Evolutionary conservation across 768 basidiomycete genomes (phyloP), one percentile per base, ranked within the genome.

Genomic region (Calocybe gangraenosa): DNA sequence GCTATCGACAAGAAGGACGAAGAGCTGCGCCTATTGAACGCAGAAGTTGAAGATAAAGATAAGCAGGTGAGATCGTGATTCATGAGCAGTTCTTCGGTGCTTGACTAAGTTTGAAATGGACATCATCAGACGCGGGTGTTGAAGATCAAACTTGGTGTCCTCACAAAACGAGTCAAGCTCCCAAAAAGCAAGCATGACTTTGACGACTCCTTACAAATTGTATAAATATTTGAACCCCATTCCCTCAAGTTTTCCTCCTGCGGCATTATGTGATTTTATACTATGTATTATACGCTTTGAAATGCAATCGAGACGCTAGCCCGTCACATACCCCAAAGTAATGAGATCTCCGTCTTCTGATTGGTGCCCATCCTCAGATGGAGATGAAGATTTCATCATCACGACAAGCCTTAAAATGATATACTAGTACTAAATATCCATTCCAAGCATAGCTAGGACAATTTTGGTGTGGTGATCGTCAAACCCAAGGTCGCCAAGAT

Each of bases 361-460:
- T n/a, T n/a, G n/a, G n/a, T n/a, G n/a, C n/a, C n/a, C n/a, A n/a
- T n/a, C n/a, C n/a, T n/a, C n/a, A n/a, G n/a, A n/a, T n/a, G n/a
- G n/a, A n/a, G n/a, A n/a, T n/a, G n/a, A n/a, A n/a, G n/a, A n/a
- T n/a, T n/a, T n/a, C n/a, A n/a, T n/a, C n/a, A n/a, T n/a, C n/a
- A n/a, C n/a, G n/a, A n/a, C n/a, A n/a, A n/a, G n/a, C n/a, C n/a
- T n/a, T n/a, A n/a, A n/a, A n/a, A n/a, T n/a, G n/a, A n/a, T n/a
- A n/a, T n/a, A n/a, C n/a, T n/a, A n/a, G n/a, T n/a, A n/a, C n/a
- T n/a, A n/a, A n/a, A n/a, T n/a, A n/a, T n/a, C n/a, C n/a, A n/a
- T n/a, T n/a, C n/a, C n/a, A 20, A 68, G 51, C 63, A 70, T 62
- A n/a, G 61, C 60, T 28, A 68, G 55, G 14, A 67, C 30, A 31